These are phyloP conservation scores for Emiliania huxleyi DNA, from an alignment of 78 protist genomes.

Conservation along the genomic window DNA sequence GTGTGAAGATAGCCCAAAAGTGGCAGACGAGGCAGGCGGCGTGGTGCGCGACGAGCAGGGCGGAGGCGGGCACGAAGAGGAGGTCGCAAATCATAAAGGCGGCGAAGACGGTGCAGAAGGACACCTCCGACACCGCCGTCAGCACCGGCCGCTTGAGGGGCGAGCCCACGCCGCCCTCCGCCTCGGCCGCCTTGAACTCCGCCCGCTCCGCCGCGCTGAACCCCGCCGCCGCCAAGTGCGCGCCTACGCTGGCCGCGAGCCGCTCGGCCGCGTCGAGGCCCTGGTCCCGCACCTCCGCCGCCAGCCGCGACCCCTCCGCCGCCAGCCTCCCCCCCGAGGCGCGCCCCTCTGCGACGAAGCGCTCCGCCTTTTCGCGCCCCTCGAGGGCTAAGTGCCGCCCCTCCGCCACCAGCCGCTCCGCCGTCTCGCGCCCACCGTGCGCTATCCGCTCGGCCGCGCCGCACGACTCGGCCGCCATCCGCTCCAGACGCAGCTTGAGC, in stretches of 20 bases:
- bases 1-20: background rate
- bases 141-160: background rate
- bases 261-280: background rate
- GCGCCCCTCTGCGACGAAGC: background rate
- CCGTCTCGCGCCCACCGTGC: background rate
- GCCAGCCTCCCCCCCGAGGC: background rate
- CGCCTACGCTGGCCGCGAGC: no score
- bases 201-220: background rate
- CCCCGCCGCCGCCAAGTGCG: background rate
- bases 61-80: background rate
- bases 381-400: background rate
- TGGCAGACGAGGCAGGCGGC: background rate
- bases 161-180: background rate
- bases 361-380: no score
- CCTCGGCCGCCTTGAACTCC: background rate
- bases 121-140: background rate
- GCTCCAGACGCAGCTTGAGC: no score
- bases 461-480: background rate
- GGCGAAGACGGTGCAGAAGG: background rate
- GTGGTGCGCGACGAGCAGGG: background rate
- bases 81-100: background rate
- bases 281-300: no score
- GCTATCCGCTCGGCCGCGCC: background rate
- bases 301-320: background rate
- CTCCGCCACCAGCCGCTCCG: background rate